Percentiles rank a stretch among this genome's conserved stretches.
Conservation (phyloP, 2,329 filamentous ascomycete species). For the Botrytis sinoallii region DNA sequence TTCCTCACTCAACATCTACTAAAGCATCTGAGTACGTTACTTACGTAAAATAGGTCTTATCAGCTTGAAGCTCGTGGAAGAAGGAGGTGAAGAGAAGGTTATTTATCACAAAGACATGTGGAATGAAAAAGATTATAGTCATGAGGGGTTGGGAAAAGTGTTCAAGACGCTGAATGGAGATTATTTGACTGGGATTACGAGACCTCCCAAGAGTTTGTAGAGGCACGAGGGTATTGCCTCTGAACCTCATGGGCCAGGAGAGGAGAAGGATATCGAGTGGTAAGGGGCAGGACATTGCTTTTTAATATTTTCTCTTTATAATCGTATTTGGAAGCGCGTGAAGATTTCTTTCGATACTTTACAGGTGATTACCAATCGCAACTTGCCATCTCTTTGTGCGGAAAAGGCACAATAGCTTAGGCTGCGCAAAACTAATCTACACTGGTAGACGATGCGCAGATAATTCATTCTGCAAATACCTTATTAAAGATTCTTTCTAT, state of each 20-base stretch:
- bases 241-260: background rate
- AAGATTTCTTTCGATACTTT: background rate
- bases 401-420: too few relatives aligned
- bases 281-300: too few relatives aligned
- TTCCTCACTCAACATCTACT: background rate
- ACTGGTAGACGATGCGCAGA: too few relatives aligned
- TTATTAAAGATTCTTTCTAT: too few relatives aligned
- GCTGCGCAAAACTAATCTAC: too few relatives aligned
- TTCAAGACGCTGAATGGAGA: slow-evolving; percentile 49
- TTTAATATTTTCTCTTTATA: background rate
- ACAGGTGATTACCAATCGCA: background rate
- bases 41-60: slow-evolving; percentile 35
- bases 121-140: slow-evolving; percentile 48
- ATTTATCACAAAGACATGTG: slow-evolving; percentile 50
- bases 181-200: slow-evolving; percentile 37
- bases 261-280: too few relatives aligned
- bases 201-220: background rate
- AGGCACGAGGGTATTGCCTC: background rate
- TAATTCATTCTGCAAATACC: too few relatives aligned
- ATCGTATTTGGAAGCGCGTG: background rate
- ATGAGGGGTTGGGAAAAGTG: slow-evolving; percentile 46
- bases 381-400: background rate
- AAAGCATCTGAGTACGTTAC: too few relatives aligned
- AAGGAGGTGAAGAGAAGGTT: slow-evolving; percentile 39
- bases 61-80: slow-evolving; percentile 41